phyloP scores from a whole-genome alignment of 345 rosid genomes.

The Hibiscus mutabilis region DNA sequence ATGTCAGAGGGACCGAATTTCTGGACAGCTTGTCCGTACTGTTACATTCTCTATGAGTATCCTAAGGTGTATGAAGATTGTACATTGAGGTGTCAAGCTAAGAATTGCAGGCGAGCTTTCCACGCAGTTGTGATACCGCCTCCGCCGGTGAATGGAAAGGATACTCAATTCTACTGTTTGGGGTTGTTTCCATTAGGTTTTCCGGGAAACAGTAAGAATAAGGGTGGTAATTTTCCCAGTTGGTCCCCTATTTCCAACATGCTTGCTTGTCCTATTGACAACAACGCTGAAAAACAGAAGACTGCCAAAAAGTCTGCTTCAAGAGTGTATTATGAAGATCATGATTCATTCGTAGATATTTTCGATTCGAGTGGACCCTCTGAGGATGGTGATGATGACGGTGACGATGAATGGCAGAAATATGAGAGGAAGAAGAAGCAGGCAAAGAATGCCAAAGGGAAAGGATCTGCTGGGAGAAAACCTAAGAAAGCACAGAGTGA shows the following conservation, averaged over 20 bases:
- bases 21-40: conserved; percentile 97
- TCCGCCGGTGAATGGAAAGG: conserved; percentile 62
- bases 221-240: conserved; percentile 16
- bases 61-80: conserved; percentile 70
- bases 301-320: conserved; percentile 14
- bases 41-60: conserved; percentile 72
- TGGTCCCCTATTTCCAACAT: conserved; percentile 82
- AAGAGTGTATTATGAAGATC: conserved; percentile 38
- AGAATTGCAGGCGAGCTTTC: conserved; percentile 62
- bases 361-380: conserved; percentile 46
- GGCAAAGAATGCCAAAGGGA: conserved; percentile 35
- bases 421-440: conserved; percentile 31
- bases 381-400: conserved; percentile 17
- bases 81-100: conserved; percentile 52
- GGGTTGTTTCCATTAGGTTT: conserved; percentile 68
- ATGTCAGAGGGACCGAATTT: conserved; percentile 40
- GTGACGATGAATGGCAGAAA: conserved; percentile 50
- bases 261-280: conserved; percentile 35
- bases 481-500: conserved; percentile 32
- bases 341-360: conserved; percentile 49
- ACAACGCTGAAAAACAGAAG: conserved; percentile 12
- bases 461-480: conserved; percentile 31
- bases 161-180: conserved; percentile 66
- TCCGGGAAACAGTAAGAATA: conserved; percentile 24
- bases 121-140: conserved; percentile 54